A percentile compares a stretch with the other conserved stretches of the same genome.
Evolutionary conservation across 495 filamentous ascomycete species (phyloP).

Genomic region (Baudoinia panamericana): DNA sequence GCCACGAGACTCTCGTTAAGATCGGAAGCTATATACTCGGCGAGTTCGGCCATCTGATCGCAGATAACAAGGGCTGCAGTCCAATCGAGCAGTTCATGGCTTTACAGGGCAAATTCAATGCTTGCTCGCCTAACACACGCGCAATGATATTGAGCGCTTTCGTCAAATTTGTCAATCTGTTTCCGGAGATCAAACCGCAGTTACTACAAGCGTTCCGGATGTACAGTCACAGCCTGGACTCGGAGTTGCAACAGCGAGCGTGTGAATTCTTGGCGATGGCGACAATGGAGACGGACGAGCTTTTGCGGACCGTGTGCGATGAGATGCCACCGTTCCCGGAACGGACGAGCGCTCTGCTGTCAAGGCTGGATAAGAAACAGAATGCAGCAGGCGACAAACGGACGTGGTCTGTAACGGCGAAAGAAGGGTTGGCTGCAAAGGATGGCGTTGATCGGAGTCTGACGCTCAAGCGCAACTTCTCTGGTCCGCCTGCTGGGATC

Average conservation of each 20-base stretch:
- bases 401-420: slow-evolving; percentile 91
- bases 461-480: slow-evolving; percentile 77
- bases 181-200: slow-evolving; percentile 96
- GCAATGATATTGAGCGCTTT: slow-evolving; percentile 92
- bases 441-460: slow-evolving; percentile 69
- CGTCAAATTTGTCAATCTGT: slow-evolving; percentile 95
- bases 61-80: slow-evolving; percentile 83
- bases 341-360: slow-evolving; percentile 79
- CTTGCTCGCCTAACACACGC: slow-evolving; percentile 74
- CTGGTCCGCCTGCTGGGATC: slow-evolving; percentile 28
- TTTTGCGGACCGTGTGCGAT: slow-evolving; percentile 90
- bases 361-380: slow-evolving; percentile 85
- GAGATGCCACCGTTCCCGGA: slow-evolving; percentile 99
- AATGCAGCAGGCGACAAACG: slow-evolving; percentile 81
- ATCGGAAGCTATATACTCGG: slow-evolving; percentile 93
- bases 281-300: slow-evolving; percentile 73
- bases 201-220: slow-evolving; percentile 76
- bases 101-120: slow-evolving; percentile 76
- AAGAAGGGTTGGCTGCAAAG: slow-evolving; percentile 68
- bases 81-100: slow-evolving; percentile 97
- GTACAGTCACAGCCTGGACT: slow-evolving; percentile 90
- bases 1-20: slow-evolving; percentile 93
- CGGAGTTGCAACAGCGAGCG: slow-evolving; percentile 89
- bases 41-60: slow-evolving; percentile 95
- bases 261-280: slow-evolving; percentile 90